Conservation (phyloP, 2,329 filamentous ascomycete genomes). For the Chlorencoelia australis region DNA sequence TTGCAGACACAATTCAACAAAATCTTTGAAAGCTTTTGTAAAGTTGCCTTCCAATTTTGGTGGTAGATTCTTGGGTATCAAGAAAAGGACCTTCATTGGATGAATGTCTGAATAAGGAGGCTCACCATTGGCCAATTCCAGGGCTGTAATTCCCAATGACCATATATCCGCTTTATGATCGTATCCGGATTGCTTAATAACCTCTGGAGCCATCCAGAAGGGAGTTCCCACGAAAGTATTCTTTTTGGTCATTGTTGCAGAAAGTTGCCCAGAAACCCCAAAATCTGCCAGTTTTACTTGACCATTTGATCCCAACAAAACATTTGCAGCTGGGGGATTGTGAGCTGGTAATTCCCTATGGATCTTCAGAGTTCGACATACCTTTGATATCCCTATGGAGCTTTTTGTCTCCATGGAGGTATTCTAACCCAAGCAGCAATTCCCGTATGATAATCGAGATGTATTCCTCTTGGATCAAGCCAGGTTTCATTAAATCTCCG, state of each 20-base stretch:
- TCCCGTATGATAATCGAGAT: conserved; percentile 93
- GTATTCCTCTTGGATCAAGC: conserved; percentile 84
- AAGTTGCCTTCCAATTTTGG: conserved; percentile 74
- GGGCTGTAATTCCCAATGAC: conserved; percentile 89
- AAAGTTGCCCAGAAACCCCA: conserved; percentile 90
- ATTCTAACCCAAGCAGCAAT: conserved; percentile 80
- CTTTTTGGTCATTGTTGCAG: conserved; percentile 98
- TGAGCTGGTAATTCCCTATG: conserved; percentile 4
- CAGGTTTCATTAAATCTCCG: conserved; percentile 90
- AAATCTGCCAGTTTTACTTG: conserved; percentile 98
- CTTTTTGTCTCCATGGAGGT: conserved; percentile 91
- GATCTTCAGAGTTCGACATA: conserved; percentile 29
- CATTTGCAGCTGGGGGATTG: conserved; percentile 77
- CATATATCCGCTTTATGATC: conserved; percentile 97
- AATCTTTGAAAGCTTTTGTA: conserved; percentile 74
- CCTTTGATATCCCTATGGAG: conserved; percentile 94
- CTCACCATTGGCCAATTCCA: conserved; percentile 85
- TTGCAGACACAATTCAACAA: conserved; percentile 72
- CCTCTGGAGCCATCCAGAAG: conserved; percentile 99
- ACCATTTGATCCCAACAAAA: conserved; percentile 78
- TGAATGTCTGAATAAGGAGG: conserved; percentile 95
- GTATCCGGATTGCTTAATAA: conserved; percentile 97
- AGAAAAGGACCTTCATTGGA: conserved; percentile 94
- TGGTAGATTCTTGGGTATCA: conserved; percentile 90
- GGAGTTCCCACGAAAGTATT: conserved; percentile 97